Evolutionary conservation across 2,329 filamentous ascomycete species (phyloP), one percentile per base, ranked within the genome.

Genomic region (Aspergillus japonicus): DNA sequence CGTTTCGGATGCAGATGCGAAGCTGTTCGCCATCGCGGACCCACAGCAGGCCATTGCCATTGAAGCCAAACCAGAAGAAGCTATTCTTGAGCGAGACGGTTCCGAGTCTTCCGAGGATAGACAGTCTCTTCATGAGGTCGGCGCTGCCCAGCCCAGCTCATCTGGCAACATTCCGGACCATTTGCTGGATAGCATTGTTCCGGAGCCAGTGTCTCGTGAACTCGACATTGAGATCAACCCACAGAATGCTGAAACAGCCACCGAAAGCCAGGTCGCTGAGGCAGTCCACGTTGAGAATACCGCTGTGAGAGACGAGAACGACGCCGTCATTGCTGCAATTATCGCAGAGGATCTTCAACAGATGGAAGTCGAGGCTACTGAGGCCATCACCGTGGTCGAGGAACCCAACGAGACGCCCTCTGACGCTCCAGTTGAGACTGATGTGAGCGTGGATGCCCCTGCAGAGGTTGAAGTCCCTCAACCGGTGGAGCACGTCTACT

Each of bases 401-500:
- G 47, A 56, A 6, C 42, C 58, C 7, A 62, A 59, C 31, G 51
- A 61, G 6, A 51, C 55, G 1, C 58, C 66, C 47, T 49, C 63
- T 47, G 66, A 64, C 33, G 47, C 62, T 23, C 53, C 54, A 21
- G 31, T 61, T 12, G 61, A 66, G 2, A 58, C 54, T 16, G 24
- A 47, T 2, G 63, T 64, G 52, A 57, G 63, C 35, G 68, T 65
- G 19, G 53, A 62, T 12, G 49, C 50, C 19, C 50, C 63, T 2
- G 47, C 56, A 12, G 66, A 68, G 54, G 57, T 65, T 2, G 66
- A 68, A 31, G 59, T 68, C 3, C 54, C 62, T 1, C 54, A 70
- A 14, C 73, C 73, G 4, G 68, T 74, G 24, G 71, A 70, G 5
- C 76, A 79, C 57, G 69, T 76, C 14, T 81, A 80, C 57, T 80